A percentile compares a stretch with the other conserved stretches of the same genome.
Evolutionary conservation across 345 rosid genomes (phyloP).

Genomic region (Adansonia digitata): DNA sequence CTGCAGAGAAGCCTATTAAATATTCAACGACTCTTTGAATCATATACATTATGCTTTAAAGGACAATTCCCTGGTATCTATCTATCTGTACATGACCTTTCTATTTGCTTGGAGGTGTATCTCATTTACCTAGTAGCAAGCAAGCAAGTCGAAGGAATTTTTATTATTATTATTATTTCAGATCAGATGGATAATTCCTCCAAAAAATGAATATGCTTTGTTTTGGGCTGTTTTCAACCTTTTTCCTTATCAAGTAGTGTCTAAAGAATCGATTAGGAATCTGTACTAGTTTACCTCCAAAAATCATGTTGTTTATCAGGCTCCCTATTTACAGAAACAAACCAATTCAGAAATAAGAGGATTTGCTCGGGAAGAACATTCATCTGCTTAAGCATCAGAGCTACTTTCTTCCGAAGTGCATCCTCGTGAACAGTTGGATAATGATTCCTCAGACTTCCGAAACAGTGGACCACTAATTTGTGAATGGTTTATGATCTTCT

Average conservation of each 20-base stretch:
- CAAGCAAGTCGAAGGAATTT: not conserved
- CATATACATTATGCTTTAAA: conserved; percentile 6
- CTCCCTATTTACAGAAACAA: not conserved
- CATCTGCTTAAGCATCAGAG: conserved; percentile 44
- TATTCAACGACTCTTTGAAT: not conserved
- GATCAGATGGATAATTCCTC: too few relatives aligned
- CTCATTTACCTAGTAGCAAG: not conserved
- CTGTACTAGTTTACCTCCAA: not conserved
- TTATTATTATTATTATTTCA: too few relatives aligned
- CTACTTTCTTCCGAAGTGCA: conserved; percentile 37
- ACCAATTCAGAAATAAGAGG: conserved; percentile 43
- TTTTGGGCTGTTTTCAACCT: not conserved
- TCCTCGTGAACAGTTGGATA: conserved; percentile 40
- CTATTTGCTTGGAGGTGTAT: not conserved
- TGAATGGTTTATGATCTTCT: conserved; percentile 34
- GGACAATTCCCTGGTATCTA: not conserved
- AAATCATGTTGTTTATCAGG: conserved; percentile 2
- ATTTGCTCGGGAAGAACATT: conserved; percentile 43
- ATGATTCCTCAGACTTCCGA: conserved; percentile 41
- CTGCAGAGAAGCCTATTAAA: not conserved
- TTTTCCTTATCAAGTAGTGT: not conserved
- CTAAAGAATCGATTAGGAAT: not conserved
- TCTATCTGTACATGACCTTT: not conserved
- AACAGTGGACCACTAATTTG: conserved; percentile 11
- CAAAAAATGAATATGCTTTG: not conserved